Evolutionary conservation across 768 basidiomycete genomes (phyloP).

Genomic region (Coprinellus micaceus): DNA sequence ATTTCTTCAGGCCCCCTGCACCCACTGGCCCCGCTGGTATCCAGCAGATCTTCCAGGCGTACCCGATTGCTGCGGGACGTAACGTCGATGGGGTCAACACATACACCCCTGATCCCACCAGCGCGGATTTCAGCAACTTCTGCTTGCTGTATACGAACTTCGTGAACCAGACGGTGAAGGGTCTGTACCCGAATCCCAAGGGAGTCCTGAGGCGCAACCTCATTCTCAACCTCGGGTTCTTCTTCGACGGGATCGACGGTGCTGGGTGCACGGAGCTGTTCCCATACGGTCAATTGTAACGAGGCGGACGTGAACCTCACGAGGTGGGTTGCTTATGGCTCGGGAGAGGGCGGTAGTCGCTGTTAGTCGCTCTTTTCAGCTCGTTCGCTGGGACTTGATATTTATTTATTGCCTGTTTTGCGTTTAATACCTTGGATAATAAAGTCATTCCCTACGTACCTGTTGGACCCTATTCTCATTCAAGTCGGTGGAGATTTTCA

Average conservation of each 20-base stretch:
- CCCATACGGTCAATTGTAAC: too few species aligned
- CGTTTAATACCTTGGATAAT: too few species aligned
- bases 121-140: slow-evolving; percentile 9
- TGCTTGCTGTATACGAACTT: slow-evolving; percentile 17
- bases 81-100: slow-evolving; percentile 14
- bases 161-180: slow-evolving; percentile 12
- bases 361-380: too few species aligned
- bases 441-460: too few species aligned
- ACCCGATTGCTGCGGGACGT: slow-evolving; percentile 14
- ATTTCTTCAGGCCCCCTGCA: slow-evolving; percentile 11
- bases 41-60: background rate
- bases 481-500: too few species aligned
- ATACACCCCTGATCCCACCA: slow-evolving; percentile 14
- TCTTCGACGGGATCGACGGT: slow-evolving; percentile 6
- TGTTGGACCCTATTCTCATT: too few species aligned
- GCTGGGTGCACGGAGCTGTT: slow-evolving; percentile 11
- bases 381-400: too few species aligned
- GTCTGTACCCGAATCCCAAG: slow-evolving; percentile 19
- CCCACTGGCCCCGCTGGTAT: slow-evolving; percentile 8
- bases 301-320: too few species aligned
- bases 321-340: too few species aligned
- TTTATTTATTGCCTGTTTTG: too few species aligned
- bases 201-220: slow-evolving; percentile 12
- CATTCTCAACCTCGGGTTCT: slow-evolving; percentile 12
- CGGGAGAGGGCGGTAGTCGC: too few species aligned